Percentiles rank a stretch among this genome's conserved stretches.
Conservation (phyloP, 1,284 basidiomycete species). For the Coniophora puteana region DNA sequence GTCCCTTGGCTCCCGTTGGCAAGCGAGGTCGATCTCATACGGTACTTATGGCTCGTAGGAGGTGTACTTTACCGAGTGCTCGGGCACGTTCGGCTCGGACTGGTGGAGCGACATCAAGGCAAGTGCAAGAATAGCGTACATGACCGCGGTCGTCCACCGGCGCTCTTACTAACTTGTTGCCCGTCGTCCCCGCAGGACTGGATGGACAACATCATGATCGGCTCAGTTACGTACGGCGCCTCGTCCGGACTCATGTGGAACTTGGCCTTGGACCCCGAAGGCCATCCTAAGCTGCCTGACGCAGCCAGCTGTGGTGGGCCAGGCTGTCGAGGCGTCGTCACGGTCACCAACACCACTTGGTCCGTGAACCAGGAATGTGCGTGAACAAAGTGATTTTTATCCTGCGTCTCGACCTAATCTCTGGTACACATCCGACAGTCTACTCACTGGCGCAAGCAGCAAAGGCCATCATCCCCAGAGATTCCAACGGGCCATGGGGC, state of each 20-base stretch:
- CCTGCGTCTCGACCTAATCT: too few relatives aligned
- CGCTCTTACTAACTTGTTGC: too few relatives aligned
- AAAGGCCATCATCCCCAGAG: conserved; percentile 67
- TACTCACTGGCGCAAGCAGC: conserved; percentile 73
- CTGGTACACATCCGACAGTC: too few relatives aligned
- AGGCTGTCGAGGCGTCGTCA: conserved; percentile 65
- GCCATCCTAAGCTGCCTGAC: conserved; percentile 61
- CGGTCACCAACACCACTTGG: conserved; percentile 59
- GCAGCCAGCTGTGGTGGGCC: conserved; percentile 56
- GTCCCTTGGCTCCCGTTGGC: background rate
- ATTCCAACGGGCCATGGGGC: conserved; percentile 63
- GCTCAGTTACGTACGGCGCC: conserved; percentile 42
- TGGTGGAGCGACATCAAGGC: conserved; percentile 80
- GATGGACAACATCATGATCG: conserved; percentile 58
- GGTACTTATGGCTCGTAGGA: conserved; percentile 26
- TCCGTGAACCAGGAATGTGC: conserved; percentile 71
- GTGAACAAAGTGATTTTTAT: too few relatives aligned
- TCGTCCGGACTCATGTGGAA: conserved; percentile 70
- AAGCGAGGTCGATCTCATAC: background rate
- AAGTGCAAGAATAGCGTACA: too few relatives aligned
- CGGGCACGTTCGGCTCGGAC: conserved; percentile 50
- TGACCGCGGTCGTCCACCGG: too few relatives aligned
- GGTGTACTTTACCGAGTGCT: conserved; percentile 51
- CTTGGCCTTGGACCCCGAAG: conserved; percentile 57
- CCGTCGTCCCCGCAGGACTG: too few relatives aligned